These are phyloP conservation scores for Marsdenia floribunda DNA, from an alignment of 257 asterid genomes.

Conservation along the genomic window DNA sequence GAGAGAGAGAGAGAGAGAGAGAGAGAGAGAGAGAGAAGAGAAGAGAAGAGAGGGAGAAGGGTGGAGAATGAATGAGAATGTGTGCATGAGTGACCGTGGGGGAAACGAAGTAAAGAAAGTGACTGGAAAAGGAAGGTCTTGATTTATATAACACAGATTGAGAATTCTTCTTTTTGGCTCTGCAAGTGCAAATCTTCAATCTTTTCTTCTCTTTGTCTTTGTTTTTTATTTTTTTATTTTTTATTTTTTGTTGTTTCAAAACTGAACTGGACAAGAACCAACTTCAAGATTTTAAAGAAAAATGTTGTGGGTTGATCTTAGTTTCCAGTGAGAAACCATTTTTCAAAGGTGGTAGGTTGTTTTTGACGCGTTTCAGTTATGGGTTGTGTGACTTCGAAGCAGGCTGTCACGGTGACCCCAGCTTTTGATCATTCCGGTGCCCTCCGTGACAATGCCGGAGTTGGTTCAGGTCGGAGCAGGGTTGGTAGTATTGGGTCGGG, in stretches of 20 bases:
- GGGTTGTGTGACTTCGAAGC: slow-evolving; percentile 96
- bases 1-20: slow-evolving; percentile 1
- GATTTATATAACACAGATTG: slow-evolving; percentile 9
- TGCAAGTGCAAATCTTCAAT: not conserved
- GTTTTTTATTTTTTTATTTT: too few species aligned
- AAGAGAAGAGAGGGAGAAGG: not conserved
- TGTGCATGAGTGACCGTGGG: not conserved
- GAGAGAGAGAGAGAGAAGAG: slow-evolving; percentile 2
- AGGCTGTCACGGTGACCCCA: slow-evolving; percentile 74
- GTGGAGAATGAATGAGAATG: not conserved
- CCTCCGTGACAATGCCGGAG: slow-evolving; percentile 33
- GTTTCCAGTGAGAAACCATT: slow-evolving; percentile 12
- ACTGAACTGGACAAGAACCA: slow-evolving; percentile 28
- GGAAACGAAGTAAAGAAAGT: slow-evolving; percentile 16
- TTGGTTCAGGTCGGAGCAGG: slow-evolving; percentile 67
- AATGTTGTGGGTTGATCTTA: slow-evolving; percentile 37
- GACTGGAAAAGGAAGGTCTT: slow-evolving; percentile 16
- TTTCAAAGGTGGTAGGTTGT: slow-evolving; percentile 15
- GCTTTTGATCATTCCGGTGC: slow-evolving; percentile 73
- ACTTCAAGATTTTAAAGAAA: slow-evolving; percentile 37
- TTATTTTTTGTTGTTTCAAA: not conserved
- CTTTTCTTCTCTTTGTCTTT: too few species aligned
- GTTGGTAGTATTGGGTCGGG: slow-evolving; percentile 55
- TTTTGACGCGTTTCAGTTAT: slow-evolving; percentile 36
- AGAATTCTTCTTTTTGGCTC: not conserved